These are phyloP conservation scores for Amborella trichopoda DNA, from an alignment of 164 flowering plant species.

Conservation along the genomic window DNA sequence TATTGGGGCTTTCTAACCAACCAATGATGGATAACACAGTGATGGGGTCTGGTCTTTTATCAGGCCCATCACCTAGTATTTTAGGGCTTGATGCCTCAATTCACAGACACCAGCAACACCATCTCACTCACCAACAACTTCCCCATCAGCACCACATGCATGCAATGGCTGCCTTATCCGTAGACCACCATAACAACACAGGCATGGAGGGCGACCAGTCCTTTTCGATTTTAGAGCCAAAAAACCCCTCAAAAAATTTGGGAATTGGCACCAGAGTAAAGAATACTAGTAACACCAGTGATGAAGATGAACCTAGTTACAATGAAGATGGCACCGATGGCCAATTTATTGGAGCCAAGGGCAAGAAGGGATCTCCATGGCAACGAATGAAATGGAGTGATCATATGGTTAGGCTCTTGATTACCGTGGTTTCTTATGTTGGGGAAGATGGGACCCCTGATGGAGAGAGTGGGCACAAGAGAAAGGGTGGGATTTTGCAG, in stretches of 20 bases:
- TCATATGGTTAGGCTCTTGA: slow-evolving; percentile 9
- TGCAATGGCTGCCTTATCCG: no score
- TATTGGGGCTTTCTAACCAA: neutral
- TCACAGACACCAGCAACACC: slow-evolving; percentile 20
- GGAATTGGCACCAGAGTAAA: neutral
- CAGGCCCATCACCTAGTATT: slow-evolving; percentile 24
- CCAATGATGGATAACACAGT: slow-evolving; percentile 27
- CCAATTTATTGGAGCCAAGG: slow-evolving; percentile 8
- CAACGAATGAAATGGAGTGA: slow-evolving; percentile 16
- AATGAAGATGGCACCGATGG: slow-evolving; percentile 19
- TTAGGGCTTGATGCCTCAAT: slow-evolving; percentile 29
- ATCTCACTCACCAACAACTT: slow-evolving; percentile 10
- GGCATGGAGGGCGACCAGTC: slow-evolving; percentile 20
- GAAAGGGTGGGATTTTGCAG: slow-evolving; percentile 41
- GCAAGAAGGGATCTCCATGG: slow-evolving; percentile 12
- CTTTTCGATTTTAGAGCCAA: no score
- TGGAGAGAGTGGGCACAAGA: slow-evolving; percentile 13
- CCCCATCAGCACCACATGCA: slow-evolving; percentile 16
- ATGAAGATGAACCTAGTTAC: slow-evolving; percentile 13
- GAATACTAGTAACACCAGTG: slow-evolving; percentile 6
- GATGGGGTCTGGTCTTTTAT: slow-evolving; percentile 31
- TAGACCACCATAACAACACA: no score
- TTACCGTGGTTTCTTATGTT: slow-evolving; percentile 8
- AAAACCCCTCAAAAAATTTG: no score
- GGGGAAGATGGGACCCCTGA: slow-evolving; percentile 11